Evolutionary conservation across 176 grass and related monocot species (phyloP), one percentile per base, ranked within the genome.

Genomic region (Oryza brachyantha): DNA sequence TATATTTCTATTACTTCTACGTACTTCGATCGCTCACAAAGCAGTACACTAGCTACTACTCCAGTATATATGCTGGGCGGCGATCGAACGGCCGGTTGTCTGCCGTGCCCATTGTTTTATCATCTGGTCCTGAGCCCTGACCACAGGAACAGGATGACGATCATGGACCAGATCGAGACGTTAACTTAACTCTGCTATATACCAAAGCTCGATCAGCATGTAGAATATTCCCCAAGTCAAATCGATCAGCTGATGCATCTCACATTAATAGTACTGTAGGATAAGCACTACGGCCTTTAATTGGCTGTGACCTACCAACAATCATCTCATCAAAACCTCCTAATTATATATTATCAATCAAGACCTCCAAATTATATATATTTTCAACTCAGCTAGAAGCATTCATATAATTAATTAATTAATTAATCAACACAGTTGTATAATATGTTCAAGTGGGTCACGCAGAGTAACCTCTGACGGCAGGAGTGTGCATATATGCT

Each of bases 221-320:
- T 59, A 87, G n/a, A 77, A 83, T 88, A 74, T 48, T 74, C 37
- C 32, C 0, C 7, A 24, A 66, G 68, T 83, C 80, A 88, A 70
- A 68, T 12, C 19, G 42, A 35, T 26, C 22, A 13, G 41, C 7
- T 12, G 13, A 3, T 14, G n/a, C 17, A 52, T 1, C 41, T n/a
- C n/a, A n/a, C n/a, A n/a, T n/a, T n/a, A n/a, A 82, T 42, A 73
- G 2, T 36, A 37, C 3, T 42, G 57, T 8, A 10, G 28, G 79
- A 82, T 63, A 77, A 26, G n/a, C 73, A 79, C 63, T 55, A 21
- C 41, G 1, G 31, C 37, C 26, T 57, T 57, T 40, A 31, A 50
- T 55, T 28, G 25, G 46, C 14, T 73, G 74, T 29, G 74, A 76
- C 65, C 78, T 54, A 24, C 45, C 21, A 55, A n/a, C 19, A 52